A percentile compares a stretch with the other conserved stretches of the same genome.
These are phyloP conservation scores for Volvox reticuliferus DNA, from an alignment of 139 green algal genomes.

Conservation along the genomic window DNA sequence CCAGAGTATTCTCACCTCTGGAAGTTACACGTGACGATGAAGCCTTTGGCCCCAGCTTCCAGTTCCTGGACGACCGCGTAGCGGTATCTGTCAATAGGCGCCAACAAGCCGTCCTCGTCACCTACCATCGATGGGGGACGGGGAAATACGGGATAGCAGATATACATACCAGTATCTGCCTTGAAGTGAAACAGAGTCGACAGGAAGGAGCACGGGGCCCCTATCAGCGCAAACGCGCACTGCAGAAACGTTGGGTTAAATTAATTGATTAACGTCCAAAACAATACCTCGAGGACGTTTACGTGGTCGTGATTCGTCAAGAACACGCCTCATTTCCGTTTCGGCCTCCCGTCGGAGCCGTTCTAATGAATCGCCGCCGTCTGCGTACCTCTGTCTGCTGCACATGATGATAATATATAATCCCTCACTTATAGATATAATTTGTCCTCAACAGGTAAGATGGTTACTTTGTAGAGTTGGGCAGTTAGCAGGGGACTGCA, in stretches of 20 bases:
- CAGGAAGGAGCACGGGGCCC: too few relatives aligned
- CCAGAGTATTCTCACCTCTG: not conserved
- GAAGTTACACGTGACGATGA: constrained; percentile 34
- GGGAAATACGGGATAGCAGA: too few relatives aligned
- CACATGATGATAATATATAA: too few relatives aligned
- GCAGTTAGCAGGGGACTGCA: too few relatives aligned
- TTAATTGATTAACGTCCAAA: not conserved
- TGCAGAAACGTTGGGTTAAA: too few relatives aligned
- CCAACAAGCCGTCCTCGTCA: not conserved
- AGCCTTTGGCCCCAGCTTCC: constrained; percentile 30
- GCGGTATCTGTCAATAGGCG: constrained; percentile 4
- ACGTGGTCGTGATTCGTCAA: not conserved
- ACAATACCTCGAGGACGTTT: not conserved
- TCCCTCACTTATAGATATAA: too few relatives aligned
- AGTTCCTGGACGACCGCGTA: constrained; percentile 12
- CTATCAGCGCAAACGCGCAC: too few relatives aligned
- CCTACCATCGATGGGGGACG: not conserved
- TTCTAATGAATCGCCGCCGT: not conserved
- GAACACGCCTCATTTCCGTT: not conserved
- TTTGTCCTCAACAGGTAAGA: too few relatives aligned
- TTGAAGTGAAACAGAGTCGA: too few relatives aligned
- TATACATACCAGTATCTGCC: too few relatives aligned
- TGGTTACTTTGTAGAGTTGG: too few relatives aligned
- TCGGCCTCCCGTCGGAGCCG: not conserved
- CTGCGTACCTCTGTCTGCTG: too few relatives aligned